Conservation (phyloP, 73 alveolate species). For the Blepharisma stoltei region DNA sequence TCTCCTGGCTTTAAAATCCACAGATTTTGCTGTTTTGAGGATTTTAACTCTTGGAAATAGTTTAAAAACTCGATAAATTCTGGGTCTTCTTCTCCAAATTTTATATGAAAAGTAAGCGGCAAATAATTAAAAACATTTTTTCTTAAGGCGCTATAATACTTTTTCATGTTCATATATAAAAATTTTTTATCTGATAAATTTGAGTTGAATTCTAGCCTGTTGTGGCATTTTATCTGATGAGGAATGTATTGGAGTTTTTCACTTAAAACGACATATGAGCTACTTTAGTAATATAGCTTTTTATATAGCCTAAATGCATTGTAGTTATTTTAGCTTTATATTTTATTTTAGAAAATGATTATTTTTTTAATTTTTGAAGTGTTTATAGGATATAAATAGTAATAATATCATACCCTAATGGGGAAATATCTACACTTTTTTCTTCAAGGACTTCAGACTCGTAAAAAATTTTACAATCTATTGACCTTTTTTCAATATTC, state of each 20-base stretch:
- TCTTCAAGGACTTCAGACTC: slow-evolving; percentile 22
- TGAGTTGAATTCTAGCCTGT: slow-evolving; percentile 66
- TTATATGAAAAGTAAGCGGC: slow-evolving; percentile 80
- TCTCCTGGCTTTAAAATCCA: slow-evolving; percentile 68
- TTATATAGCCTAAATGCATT: no score
- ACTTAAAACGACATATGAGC: neutral
- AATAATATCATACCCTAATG: slow-evolving; percentile 1
- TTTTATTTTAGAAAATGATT: no score
- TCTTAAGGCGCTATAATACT: slow-evolving; percentile 56
- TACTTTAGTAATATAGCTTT: no score
- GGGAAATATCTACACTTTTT: slow-evolving; percentile 20
- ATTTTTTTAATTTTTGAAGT: no score
- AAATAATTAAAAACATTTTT: slow-evolving; percentile 48
- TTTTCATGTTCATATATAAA: slow-evolving; percentile 66
- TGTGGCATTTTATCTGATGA: slow-evolving; percentile 34
- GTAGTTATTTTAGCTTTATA: no score
- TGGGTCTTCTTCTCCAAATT: slow-evolving; percentile 60
- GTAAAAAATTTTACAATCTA: neutral
- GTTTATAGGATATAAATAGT: no score
- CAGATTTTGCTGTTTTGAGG: slow-evolving; percentile 27
- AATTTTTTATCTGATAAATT: slow-evolving; percentile 73
- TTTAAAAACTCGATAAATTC: slow-evolving; percentile 50
- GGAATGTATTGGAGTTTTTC: slow-evolving; percentile 6
- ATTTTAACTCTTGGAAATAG: neutral
- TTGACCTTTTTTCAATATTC: neutral